Evolutionary conservation across 2,329 filamentous ascomycete species (phyloP), one percentile per base, ranked within the genome.

Genomic region (Capronia epimyces): DNA sequence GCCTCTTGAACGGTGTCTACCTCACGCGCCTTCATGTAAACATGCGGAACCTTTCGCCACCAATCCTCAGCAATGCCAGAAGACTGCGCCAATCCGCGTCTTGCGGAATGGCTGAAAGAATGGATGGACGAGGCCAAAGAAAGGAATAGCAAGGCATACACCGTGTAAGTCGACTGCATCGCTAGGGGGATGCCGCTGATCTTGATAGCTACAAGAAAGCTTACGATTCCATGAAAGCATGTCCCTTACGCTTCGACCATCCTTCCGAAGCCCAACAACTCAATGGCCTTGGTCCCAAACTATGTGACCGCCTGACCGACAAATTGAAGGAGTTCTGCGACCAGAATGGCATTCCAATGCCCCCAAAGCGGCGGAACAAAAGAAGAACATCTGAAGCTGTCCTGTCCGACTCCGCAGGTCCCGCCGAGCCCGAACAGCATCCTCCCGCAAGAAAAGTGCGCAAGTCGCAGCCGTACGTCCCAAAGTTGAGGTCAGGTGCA

Each of bases 41-140:
- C 3, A 32, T 9, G 6, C 29, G 3, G 12, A 32, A 6, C 29
- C 13, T 3, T 32, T 12, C n/a, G 12, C 29, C 29, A 32, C 13
- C 12, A 3, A 9, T 3, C n/a, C 6, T 5, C 34, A 20, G 34
- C 18, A 18, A 70, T 69, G 68, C 62, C 63, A 10, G 67, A 71
- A 43, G 60, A 63, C 12, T 83, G 79, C 57, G 77, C 81, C 13
- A 93, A 93, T 61, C 82, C 86, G 3, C 74, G 87, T 34, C 75
- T 89, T 7, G 75, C 90, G 9, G 70, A 71, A 57, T 90, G 85
- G 82, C 80, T 90, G 44, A 83, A 86, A 63, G 85, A 89, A 71
- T 89, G 84, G 84, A 77, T 85, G 43, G 84, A 89, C 39, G 65
- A 78, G 34, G 86, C 85, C 10, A 75, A 78, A 43, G 80, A 87